Evolutionary conservation across 2,329 filamentous ascomycete genomes (phyloP).

Genomic region (Pezicula carpinea): DNA sequence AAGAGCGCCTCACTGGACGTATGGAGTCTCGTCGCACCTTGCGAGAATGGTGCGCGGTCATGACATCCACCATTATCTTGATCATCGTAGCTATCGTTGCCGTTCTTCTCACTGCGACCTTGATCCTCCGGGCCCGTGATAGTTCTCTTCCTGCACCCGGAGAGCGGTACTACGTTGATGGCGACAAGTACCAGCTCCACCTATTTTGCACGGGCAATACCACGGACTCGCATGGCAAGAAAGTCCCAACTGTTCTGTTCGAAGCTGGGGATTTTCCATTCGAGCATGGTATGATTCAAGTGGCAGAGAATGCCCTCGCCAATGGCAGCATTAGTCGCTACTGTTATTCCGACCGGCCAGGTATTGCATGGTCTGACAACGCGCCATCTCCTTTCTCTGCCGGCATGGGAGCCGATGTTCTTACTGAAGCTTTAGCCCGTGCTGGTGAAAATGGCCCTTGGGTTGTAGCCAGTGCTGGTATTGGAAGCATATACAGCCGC

Average conservation of each 20-base stretch:
- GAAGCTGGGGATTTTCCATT: constrained; percentile 79
- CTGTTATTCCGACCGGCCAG: constrained; percentile 93
- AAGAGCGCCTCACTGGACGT: constrained; percentile 85
- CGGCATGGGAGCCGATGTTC: constrained; percentile 83
- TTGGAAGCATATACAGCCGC: constrained; percentile 83
- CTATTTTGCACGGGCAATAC: constrained; percentile 78
- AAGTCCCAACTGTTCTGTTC: constrained; percentile 74
- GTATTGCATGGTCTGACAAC: constrained; percentile 83
- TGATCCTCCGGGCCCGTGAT: constrained; percentile 78
- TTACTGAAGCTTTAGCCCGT: constrained; percentile 78
- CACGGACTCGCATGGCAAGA: constrained; percentile 47
- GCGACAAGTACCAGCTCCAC: constrained; percentile 80
- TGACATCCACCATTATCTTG: constrained; percentile 69
- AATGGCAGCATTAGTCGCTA: constrained; percentile 84
- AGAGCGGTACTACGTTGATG: constrained; percentile 74
- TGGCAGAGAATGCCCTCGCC: constrained; percentile 69
- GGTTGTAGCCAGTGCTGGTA: constrained; percentile 80
- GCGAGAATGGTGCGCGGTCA: constrained; percentile 77
- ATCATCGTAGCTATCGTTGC: constrained; percentile 62
- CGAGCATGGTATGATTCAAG: constrained; percentile 73
- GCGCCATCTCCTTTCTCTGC: constrained; percentile 90
- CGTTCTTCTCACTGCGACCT: constrained; percentile 71
- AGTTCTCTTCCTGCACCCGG: constrained; percentile 70
- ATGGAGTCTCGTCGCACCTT: constrained; percentile 79
- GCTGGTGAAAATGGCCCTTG: constrained; percentile 84